Conservation (phyloP, 805 yeast genomes). For the Yamadazyma paraphyllophila region DNA sequence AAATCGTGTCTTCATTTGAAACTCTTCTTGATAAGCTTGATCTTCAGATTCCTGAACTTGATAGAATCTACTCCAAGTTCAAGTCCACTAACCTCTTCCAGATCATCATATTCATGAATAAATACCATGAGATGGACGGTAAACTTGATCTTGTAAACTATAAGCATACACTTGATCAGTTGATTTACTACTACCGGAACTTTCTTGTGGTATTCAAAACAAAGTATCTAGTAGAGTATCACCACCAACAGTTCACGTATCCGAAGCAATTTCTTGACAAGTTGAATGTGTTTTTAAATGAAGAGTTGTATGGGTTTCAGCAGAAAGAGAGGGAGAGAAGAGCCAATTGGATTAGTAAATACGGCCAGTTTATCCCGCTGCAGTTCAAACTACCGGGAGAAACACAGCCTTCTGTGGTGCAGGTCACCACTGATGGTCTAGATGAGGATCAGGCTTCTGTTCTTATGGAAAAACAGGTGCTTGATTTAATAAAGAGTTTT, state of each 20-base stretch:
- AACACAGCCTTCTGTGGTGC: slow-evolving; percentile 36
- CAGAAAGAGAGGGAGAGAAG: slow-evolving; percentile 34
- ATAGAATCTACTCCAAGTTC: slow-evolving; percentile 18
- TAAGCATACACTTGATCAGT: slow-evolving; percentile 26
- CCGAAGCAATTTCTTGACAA: slow-evolving; percentile 33
- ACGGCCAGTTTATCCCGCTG: slow-evolving; percentile 41
- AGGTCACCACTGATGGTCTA: slow-evolving; percentile 42
- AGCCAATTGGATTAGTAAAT: slow-evolving; percentile 33
- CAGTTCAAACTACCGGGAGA: slow-evolving; percentile 41
- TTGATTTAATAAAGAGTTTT: slow-evolving; percentile 20
- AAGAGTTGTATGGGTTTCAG: slow-evolving; percentile 30
- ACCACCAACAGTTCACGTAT: slow-evolving; percentile 38
- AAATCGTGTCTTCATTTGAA: slow-evolving; percentile 16
- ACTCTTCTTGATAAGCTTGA: slow-evolving; percentile 16
- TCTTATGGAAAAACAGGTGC: slow-evolving; percentile 19
- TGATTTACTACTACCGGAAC: slow-evolving; percentile 35
- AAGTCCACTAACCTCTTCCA: slow-evolving; percentile 25
- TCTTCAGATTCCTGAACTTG: slow-evolving; percentile 15
- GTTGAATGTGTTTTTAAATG: slow-evolving; percentile 34
- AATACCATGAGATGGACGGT: slow-evolving; percentile 15
- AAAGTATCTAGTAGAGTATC: slow-evolving; percentile 36
- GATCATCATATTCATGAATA: slow-evolving; percentile 20
- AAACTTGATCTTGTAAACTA: slow-evolving; percentile 20
- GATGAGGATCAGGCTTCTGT: slow-evolving; percentile 9
- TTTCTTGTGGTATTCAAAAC: slow-evolving; percentile 32